Percentiles rank a stretch among this genome's conserved stretches.
Conservation (phyloP, 2,329 filamentous ascomycete species). For the Venturia aucupariae region DNA sequence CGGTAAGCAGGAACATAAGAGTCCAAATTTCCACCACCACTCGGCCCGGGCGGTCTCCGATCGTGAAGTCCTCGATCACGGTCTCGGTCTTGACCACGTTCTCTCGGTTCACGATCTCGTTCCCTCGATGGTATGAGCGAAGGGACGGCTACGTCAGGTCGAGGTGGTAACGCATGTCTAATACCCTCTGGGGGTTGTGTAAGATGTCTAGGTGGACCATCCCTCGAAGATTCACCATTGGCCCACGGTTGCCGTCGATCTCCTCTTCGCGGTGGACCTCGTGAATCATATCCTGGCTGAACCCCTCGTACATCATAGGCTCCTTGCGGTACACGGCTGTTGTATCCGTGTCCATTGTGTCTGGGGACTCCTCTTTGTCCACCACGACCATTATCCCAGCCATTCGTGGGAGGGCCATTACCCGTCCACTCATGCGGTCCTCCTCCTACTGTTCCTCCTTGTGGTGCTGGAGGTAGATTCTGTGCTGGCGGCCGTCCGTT, state of each 20-base stretch:
- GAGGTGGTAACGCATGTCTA: slow-evolving; percentile 26
- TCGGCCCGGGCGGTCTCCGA: not conserved
- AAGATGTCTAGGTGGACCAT: slow-evolving; percentile 22
- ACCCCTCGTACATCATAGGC: slow-evolving; percentile 1
- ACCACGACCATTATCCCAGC: slow-evolving; percentile 1
- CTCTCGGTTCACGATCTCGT: not conserved
- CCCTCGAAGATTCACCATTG: slow-evolving; percentile 6
- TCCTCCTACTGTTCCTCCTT: slow-evolving; percentile 73
- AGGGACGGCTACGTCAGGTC: slow-evolving; percentile 22
- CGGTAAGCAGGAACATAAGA: slow-evolving; percentile 11
- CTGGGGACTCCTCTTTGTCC: not conserved
- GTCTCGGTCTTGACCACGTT: not conserved
- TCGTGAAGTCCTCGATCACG: not conserved
- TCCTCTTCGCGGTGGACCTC: slow-evolving; percentile 18
- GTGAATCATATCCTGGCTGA: slow-evolving; percentile 13
- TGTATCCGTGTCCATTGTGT: not conserved
- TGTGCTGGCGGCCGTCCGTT: slow-evolving; percentile 83
- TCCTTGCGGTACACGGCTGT: slow-evolving; percentile 9
- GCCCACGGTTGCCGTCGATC: slow-evolving; percentile 15
- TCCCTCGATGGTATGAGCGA: not conserved
- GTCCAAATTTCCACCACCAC: not conserved
- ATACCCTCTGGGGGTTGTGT: slow-evolving; percentile 28
- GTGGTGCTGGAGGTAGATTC: slow-evolving; percentile 78
- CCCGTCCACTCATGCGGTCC: slow-evolving; percentile 44
- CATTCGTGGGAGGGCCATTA: not conserved